Evolutionary conservation across 2,329 filamentous ascomycete species (phyloP).

Genomic region (Colletotrichum tofieldiae): DNA sequence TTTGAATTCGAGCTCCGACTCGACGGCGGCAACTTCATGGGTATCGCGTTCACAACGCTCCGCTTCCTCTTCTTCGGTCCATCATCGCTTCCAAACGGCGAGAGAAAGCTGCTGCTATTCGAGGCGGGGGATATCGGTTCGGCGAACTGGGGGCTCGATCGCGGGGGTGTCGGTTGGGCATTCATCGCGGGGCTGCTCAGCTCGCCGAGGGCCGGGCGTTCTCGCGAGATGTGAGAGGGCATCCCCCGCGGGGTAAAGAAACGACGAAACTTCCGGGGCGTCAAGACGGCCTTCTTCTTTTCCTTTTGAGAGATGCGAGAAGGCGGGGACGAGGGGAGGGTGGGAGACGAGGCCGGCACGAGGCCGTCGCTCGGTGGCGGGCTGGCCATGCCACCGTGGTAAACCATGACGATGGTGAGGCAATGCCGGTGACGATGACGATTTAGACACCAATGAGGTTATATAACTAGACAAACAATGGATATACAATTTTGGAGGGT

Average conservation of each 20-base stretch:
- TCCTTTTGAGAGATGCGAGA: conserved; percentile 56
- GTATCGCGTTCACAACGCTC: conserved; percentile 34
- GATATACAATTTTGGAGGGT: background rate
- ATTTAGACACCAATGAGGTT: background rate
- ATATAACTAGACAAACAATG: conserved; percentile 23
- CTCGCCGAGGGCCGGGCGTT: conserved; percentile 58
- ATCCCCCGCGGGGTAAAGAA: conserved; percentile 69
- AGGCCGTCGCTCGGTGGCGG: conserved; percentile 44
- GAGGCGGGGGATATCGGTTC: conserved; percentile 35
- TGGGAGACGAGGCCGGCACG: conserved; percentile 43
- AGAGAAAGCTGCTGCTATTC: conserved; percentile 21
- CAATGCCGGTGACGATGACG: conserved; percentile 7
- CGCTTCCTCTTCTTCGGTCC: conserved; percentile 43
- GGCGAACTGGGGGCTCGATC: conserved; percentile 14
- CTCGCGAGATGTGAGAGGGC: conserved; percentile 55
- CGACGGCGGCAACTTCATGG: conserved; percentile 37
- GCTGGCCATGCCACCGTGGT: conserved; percentile 42
- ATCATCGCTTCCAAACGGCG: conserved; percentile 35
- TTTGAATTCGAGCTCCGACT: conserved; percentile 26
- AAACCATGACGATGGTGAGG: conserved; percentile 32
- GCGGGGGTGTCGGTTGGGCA: conserved; percentile 38
- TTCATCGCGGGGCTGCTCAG: conserved; percentile 59
- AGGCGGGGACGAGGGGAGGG: conserved; percentile 47
- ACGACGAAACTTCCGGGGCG: conserved; percentile 67
- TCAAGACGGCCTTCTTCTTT: conserved; percentile 66